Evolutionary conservation across 1,139 yeast genomes (phyloP), one percentile per base, ranked within the genome.

Genomic region (Kodamaea plutei): DNA sequence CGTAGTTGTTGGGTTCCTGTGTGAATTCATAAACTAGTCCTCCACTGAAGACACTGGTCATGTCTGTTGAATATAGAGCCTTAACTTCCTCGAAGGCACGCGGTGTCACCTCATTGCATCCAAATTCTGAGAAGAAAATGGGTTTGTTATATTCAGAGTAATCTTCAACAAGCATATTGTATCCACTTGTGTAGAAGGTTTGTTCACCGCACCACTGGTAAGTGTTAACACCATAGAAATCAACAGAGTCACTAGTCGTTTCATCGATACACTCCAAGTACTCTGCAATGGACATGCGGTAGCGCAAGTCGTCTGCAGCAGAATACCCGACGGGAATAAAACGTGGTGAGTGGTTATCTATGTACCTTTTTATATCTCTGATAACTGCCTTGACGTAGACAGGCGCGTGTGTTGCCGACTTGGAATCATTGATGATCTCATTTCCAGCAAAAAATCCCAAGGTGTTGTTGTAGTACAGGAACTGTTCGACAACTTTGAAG

Each of bases 201-300:
- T 85, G 91, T 28, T 76, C 73, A 5, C 98, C 98, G 62, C 98
- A 91, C 98, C 98, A 91, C 54, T 88, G 95, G 56, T 91, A 91
- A 1, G 95, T 81, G 55, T 91, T 91, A 33, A 91, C 89, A 4
- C 98, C 98, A 58, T 87, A 89, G 52, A 91, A 91, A 53, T 91
- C 98, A 18, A 87, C 84, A 1, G 81, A 61, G 29, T 83, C 79
- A 9, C 56, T 52, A 0, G 68, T 58, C n/a, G 68, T 69, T 10
- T 74, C 79, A 24, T 74, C 73, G 11, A 73, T 67, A 51, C 97
- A 91, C 50, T 84, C 91, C 40, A 91, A 70, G 52, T 87, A 91
- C 38, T 77, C 70, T 3, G 96, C 85, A 33, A 88, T 64, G 0
- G 95, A 73, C 9, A 75, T 75, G 44, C 98, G 69, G 54, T 75